phyloP scores from a whole-genome alignment of 768 basidiomycete species.

The Scleroderma bovista region DNA sequence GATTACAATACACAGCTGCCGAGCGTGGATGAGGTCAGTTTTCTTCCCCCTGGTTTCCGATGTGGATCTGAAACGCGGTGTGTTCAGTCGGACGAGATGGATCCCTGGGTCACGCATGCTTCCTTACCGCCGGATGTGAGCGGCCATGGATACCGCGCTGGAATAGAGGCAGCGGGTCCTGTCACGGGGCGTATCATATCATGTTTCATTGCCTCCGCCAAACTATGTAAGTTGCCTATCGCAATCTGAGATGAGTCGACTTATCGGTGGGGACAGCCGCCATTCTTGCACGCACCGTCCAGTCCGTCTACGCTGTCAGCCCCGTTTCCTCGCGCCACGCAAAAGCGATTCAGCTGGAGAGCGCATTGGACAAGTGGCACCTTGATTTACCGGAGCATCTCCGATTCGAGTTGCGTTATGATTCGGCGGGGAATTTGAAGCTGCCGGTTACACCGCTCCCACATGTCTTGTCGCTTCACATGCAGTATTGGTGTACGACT shows the following conservation, averaged over 20 bases:
- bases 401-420: constrained; percentile 49
- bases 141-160: constrained; percentile 24
- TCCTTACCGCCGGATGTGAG: constrained; percentile 27
- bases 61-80: not conserved
- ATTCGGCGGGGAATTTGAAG: constrained; percentile 28
- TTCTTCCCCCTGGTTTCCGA: not conserved
- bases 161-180: constrained; percentile 14
- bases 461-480: constrained; percentile 68
- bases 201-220: constrained; percentile 73
- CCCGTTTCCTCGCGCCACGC: constrained; percentile 49
- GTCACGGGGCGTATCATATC: constrained; percentile 52
- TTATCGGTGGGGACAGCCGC: constrained; percentile 41
- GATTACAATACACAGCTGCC: constrained; percentile 75
- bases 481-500: constrained; percentile 84
- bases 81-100: constrained; percentile 59
- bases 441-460: constrained; percentile 40
- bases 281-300: constrained; percentile 63
- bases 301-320: constrained; percentile 65
- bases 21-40: constrained; percentile 49
- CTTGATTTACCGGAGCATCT: constrained; percentile 64
- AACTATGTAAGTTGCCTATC: constrained; percentile 48
- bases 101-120: constrained; percentile 44
- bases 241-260: not conserved
- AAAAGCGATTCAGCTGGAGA: constrained; percentile 55
- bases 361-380: constrained; percentile 68